Evolutionary conservation across 225 moss, liverwort and hornwort genomes (phyloP), one percentile per base, ranked within the genome.

Genomic region (Marchantia paleacea): DNA sequence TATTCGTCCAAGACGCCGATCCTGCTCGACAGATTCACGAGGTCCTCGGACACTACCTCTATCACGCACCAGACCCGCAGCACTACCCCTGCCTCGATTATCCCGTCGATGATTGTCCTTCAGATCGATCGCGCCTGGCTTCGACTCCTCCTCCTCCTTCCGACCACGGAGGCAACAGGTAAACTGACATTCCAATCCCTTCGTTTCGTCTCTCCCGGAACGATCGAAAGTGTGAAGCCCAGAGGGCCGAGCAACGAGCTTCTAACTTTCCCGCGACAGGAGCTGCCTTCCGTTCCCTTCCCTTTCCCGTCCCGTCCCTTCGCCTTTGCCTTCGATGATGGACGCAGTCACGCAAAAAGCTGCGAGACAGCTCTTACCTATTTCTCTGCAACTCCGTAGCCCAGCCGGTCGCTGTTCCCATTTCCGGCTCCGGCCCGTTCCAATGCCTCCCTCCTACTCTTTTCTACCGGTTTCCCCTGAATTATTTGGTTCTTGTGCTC

Each of bases 151-250:
- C 10, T 6, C 6, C 68, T 68, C 29, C 68, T 68, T 68, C 30
- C 68, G 4, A 31, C 25, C 68, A 7, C 9, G 30, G 68, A 31
- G 12, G 13, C 68, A 68, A 31, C 25, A 68, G 15, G 68, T 68
- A 26, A 24, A 68, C 30, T 72, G 50, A 51, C 72, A 72, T 72
- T 72, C 71, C 47, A 71, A 49, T 49, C 49, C 31, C 29, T 71
- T 66, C 39, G 39, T 39, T 39, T 39, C 71, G 71, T 50, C 25
- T 19, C 71, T 20, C 48, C 48, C 11, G 69, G 15, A 47, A 39
- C 0, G 66, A 19, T 66, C 66, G 16, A n/a, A n/a, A n/a, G n/a
- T n/a, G n/a, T n/a, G n/a, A n/a, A n/a, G n/a, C n/a, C n/a, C n/a
- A n/a, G n/a, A 7, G 69, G 24, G 8, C 29, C 7, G 11, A 11